phyloP scores from a whole-genome alignment of 495 filamentous ascomycete species.

The Hypoxylon rickii region DNA sequence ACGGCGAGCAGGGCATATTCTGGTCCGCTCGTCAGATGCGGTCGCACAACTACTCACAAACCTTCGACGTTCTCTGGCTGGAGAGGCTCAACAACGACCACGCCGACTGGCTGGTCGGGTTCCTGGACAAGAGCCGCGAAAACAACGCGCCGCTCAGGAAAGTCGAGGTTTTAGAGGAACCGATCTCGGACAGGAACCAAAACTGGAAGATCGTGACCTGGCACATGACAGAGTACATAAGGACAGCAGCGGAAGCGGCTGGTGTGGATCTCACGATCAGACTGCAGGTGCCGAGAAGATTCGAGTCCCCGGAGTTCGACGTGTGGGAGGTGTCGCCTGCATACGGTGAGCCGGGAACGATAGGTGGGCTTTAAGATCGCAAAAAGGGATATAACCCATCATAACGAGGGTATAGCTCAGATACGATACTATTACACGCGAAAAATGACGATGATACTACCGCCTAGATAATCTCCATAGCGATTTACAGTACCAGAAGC shows the following conservation, averaged over 20 bases:
- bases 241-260: neutral
- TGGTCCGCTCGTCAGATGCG: constrained; percentile 7
- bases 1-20: constrained; percentile 7
- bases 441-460: no score
- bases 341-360: neutral
- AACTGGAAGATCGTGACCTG: constrained; percentile 19
- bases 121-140: neutral
- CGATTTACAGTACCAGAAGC: no score
- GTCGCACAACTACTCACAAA: neutral
- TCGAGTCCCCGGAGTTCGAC: neutral
- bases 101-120: constrained; percentile 8
- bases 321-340: neutral
- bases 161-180: neutral
- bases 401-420: no score
- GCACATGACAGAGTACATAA: constrained; percentile 12
- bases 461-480: no score
- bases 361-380: no score
- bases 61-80: constrained; percentile 3
- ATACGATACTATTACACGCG: no score
- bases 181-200: neutral
- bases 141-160: neutral
- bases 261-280: constrained; percentile 8
- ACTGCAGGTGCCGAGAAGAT: constrained; percentile 5
- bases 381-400: no score
- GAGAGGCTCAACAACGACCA: neutral